Evolutionary conservation across 225 moss, liverwort and hornwort genomes (phyloP).

Genomic region (Rhytidiadelphus loreus): DNA sequence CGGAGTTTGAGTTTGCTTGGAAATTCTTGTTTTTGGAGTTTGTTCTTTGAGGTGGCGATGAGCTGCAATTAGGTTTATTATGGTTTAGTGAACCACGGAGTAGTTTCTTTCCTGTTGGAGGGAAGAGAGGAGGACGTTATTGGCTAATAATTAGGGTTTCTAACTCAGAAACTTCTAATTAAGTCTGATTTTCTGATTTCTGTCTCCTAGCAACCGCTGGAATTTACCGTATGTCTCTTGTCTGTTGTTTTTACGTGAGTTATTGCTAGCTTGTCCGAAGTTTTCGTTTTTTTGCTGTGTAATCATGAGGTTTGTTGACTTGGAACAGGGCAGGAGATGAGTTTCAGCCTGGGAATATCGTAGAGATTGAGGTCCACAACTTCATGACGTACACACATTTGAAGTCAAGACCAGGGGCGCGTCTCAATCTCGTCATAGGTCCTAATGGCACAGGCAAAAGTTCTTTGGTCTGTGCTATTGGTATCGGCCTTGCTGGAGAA

Average conservation of each 20-base stretch:
- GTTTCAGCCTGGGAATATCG: slow-evolving; percentile 71
- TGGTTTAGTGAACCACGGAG: background rate
- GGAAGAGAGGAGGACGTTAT: background rate
- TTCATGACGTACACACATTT: slow-evolving; percentile 91
- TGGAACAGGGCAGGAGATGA: slow-evolving; percentile 66
- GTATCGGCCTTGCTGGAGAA: slow-evolving; percentile 94
- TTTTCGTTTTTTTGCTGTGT: background rate
- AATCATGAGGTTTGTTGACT: background rate
- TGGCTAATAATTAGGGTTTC: background rate
- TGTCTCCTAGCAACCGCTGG: background rate
- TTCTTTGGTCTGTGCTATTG: slow-evolving; percentile 89
- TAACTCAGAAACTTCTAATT: background rate
- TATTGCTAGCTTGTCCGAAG: background rate
- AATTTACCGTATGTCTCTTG: background rate
- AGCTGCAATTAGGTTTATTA: background rate
- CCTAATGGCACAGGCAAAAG: slow-evolving; percentile 98
- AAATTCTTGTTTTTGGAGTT: background rate
- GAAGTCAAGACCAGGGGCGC: slow-evolving; percentile 69
- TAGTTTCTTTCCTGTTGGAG: background rate
- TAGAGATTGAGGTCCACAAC: slow-evolving; percentile 81
- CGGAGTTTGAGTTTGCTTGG: background rate
- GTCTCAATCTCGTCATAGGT: slow-evolving; percentile 91
- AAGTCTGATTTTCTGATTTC: background rate
- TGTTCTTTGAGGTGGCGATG: background rate
- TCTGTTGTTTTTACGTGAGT: background rate